Percentiles rank a stretch among this genome's conserved stretches.
Evolutionary conservation across 73 alveolate species (phyloP).

Genomic region (Tetrahymena malaccensis): DNA sequence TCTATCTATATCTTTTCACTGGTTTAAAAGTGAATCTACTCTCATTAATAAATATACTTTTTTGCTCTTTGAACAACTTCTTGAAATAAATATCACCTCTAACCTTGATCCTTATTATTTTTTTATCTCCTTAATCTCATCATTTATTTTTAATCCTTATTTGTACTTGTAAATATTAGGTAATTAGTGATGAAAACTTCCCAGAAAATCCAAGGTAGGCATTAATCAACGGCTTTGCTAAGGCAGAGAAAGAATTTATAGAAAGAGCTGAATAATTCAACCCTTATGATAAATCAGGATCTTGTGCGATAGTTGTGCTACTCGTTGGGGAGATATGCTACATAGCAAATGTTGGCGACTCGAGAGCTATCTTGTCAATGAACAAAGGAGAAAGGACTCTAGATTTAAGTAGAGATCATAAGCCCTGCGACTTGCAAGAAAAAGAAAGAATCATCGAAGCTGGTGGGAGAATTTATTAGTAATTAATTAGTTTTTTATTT

Average conservation of each 20-base stretch:
- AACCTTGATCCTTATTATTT: no score
- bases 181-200: conserved; percentile 55
- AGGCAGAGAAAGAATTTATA: conserved; percentile 82
- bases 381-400: conserved; percentile 52
- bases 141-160: neutral
- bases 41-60: no score
- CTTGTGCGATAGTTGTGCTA: conserved; percentile 84
- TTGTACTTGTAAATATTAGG: neutral
- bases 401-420: conserved; percentile 83
- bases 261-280: conserved; percentile 66
- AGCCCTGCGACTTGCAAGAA: conserved; percentile 81
- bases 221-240: conserved; percentile 70
- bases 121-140: no score
- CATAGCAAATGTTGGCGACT: conserved; percentile 94
- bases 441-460: conserved; percentile 70
- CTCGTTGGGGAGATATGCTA: conserved; percentile 78
- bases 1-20: neutral
- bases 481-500: neutral
- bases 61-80: no score
- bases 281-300: conserved; percentile 87
- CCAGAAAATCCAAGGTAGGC: conserved; percentile 84
- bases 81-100: no score
- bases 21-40: neutral
- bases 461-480: conserved; percentile 86
- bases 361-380: conserved; percentile 75